Conservation (phyloP, 139 green algal genomes). For the Desmodesmus armatus region DNA sequence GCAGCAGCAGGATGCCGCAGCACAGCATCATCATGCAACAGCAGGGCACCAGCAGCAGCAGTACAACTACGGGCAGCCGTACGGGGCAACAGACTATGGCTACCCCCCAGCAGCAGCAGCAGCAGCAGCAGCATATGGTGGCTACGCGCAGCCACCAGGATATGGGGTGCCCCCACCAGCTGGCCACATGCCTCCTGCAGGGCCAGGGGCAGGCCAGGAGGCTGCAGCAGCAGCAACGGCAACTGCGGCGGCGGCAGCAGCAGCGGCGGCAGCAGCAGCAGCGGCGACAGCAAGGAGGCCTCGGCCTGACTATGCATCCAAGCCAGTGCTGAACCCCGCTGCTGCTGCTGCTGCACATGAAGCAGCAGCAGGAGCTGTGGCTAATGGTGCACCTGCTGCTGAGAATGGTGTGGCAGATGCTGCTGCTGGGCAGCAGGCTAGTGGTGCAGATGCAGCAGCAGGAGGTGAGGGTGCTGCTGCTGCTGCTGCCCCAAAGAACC, state of each 20-base stretch:
- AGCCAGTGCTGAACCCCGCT: not conserved
- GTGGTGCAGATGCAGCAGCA: not conserved
- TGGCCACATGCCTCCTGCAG: too few species aligned
- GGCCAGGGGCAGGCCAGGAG: not conserved
- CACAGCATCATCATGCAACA: too few species aligned
- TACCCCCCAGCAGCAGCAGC: not conserved
- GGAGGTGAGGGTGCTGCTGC: conserved; percentile 1
- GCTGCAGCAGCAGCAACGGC: conserved; percentile 20
- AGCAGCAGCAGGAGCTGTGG: conserved; percentile 15
- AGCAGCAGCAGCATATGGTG: conserved; percentile 6
- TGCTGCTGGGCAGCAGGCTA: conserved; percentile 10
- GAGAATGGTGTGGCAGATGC: not conserved
- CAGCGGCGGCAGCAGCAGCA: conserved; percentile 37
- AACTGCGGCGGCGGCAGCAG: conserved; percentile 4
- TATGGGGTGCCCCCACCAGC: too few species aligned
- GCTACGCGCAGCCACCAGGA: not conserved
- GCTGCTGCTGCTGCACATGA: conserved; percentile 10
- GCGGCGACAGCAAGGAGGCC: conserved; percentile 21
- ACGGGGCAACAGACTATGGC: not conserved
- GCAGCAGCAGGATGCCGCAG: not conserved
- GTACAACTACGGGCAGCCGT: not conserved
- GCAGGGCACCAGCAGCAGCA: too few species aligned
- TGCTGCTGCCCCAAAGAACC: conserved; percentile 32
- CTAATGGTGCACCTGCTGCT: not conserved
- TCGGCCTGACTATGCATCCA: not conserved